Conservation (phyloP, 192 early-diverging fungal genomes). For the Podila epicladia region DNA sequence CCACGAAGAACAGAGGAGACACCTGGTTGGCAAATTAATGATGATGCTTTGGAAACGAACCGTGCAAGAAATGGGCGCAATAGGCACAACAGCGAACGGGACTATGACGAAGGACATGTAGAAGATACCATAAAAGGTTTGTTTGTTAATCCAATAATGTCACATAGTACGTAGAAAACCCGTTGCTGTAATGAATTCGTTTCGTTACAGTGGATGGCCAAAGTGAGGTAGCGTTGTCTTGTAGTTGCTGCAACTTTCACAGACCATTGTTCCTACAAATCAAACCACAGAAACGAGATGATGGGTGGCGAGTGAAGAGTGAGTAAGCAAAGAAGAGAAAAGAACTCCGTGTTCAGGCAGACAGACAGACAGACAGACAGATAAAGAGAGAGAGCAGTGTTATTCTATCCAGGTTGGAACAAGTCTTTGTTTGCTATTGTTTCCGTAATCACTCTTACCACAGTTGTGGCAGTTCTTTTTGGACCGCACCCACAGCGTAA, state of each 20-base stretch:
- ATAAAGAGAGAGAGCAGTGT: too few relatives aligned
- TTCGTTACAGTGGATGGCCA: slow-evolving; percentile 7
- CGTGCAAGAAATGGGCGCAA: slow-evolving; percentile 36
- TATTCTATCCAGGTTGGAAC: too few relatives aligned
- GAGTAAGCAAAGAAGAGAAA: not conserved
- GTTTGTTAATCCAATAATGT: not conserved
- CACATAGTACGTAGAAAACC: not conserved
- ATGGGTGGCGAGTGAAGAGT: not conserved
- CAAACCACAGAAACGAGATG: too few relatives aligned
- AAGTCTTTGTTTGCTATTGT: too few relatives aligned
- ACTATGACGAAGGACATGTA: not conserved
- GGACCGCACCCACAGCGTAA: too few relatives aligned
- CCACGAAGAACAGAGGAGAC: not conserved
- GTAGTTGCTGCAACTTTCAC: slow-evolving; percentile 22
- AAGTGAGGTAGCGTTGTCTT: slow-evolving; percentile 32
- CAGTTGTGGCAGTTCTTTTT: too few relatives aligned
- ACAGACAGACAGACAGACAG: too few relatives aligned
- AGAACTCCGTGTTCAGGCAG: not conserved
- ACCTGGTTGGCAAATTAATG: not conserved
- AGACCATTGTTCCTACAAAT: slow-evolving; percentile 12
- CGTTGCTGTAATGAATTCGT: not conserved
- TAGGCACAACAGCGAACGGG: slow-evolving; percentile 28
- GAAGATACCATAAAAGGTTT: too few relatives aligned
- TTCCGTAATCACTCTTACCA: too few relatives aligned
- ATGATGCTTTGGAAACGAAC: slow-evolving; percentile 1